phyloP scores from a whole-genome alignment of 129 eudicot species.

The Heracleum sosnowskyi region DNA sequence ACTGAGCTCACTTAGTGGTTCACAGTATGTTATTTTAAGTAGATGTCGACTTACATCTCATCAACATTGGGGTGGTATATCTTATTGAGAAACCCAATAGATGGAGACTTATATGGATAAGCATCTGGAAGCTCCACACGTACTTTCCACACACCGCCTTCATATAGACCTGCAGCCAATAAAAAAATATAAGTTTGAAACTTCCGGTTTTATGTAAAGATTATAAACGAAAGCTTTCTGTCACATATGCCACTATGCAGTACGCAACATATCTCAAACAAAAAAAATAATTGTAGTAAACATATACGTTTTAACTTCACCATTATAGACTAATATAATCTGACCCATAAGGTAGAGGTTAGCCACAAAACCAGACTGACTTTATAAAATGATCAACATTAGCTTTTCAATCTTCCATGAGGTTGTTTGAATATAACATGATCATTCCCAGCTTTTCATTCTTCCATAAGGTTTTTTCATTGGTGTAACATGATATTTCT shows the following conservation, averaged over 20 bases:
- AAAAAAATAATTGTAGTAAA: not conserved
- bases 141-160: constrained; percentile 88
- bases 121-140: constrained; percentile 80
- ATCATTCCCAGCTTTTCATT: not conserved
- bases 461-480: not conserved
- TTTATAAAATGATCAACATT: not conserved
- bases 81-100: constrained; percentile 67
- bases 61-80: constrained; percentile 88
- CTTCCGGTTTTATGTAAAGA: not conserved
- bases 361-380: not conserved
- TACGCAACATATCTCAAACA: not conserved
- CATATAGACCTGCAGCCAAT: constrained; percentile 54
- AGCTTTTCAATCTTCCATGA: not conserved
- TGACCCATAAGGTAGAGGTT: not conserved
- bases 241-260: not conserved
- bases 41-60: constrained; percentile 50
- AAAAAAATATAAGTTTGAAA: not conserved
- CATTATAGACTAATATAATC: not conserved
- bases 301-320: not conserved
- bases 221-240: not conserved
- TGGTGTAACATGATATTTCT: not conserved
- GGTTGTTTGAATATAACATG: not conserved
- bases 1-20: not conserved
- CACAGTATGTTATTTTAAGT: not conserved
- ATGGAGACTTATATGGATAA: constrained; percentile 83